These are phyloP conservation scores for Pelargonium myrrhifolium DNA, from an alignment of 441 rosid genomes.

Conservation along the genomic window DNA sequence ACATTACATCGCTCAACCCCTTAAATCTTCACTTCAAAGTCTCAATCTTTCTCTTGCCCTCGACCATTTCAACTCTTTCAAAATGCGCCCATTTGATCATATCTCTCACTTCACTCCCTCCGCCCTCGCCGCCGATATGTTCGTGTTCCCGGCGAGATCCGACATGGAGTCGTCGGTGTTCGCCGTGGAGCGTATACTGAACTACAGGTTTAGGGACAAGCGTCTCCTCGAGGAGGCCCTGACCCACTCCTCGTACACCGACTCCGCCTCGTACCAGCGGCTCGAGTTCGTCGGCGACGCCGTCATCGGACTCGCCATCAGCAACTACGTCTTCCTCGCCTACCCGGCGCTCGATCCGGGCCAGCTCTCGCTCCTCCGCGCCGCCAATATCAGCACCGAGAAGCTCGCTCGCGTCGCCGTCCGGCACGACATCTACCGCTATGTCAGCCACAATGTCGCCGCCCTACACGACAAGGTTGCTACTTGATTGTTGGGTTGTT, in stretches of 20 bases:
- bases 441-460: conserved; percentile 37
- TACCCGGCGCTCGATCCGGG: conserved; percentile 51
- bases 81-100: no score
- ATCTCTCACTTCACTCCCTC: conserved; percentile 5
- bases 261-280: conserved; percentile 41
- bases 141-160: neutral
- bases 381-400: conserved; percentile 70
- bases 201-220: conserved; percentile 40
- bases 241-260: conserved; percentile 48
- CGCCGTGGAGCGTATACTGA: conserved; percentile 44
- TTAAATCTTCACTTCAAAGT: no score
- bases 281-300: conserved; percentile 90
- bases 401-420: conserved; percentile 72
- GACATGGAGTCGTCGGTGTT: conserved; percentile 30
- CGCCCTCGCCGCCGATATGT: conserved; percentile 5
- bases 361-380: conserved; percentile 40
- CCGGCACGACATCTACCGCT: conserved; percentile 38
- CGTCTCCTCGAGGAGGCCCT: conserved; percentile 49
- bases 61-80: no score
- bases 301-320: conserved; percentile 40
- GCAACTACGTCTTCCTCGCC: conserved; percentile 37
- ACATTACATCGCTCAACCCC: no score
- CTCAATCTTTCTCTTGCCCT: no score
- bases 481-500: neutral
- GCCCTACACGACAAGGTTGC: conserved; percentile 45